These are phyloP conservation scores for Scedosporium boydii DNA, from an alignment of 2,329 filamentous ascomycete genomes.

Conservation along the genomic window DNA sequence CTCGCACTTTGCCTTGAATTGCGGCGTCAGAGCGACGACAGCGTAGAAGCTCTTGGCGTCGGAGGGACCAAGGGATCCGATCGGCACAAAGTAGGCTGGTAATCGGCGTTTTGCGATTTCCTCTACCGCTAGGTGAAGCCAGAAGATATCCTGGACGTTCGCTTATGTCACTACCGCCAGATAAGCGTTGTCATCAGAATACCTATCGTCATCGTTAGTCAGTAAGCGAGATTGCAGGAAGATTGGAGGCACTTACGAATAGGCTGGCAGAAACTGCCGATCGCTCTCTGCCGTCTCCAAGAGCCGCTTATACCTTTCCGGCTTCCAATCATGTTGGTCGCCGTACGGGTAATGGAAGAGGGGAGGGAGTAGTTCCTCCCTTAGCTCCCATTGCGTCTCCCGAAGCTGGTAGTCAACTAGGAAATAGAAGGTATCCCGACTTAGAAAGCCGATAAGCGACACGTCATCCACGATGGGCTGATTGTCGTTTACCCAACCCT, in stretches of 20 bases:
- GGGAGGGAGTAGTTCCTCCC: too few species aligned
- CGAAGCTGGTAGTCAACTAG: not conserved
- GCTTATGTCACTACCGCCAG: not conserved
- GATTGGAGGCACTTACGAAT: not conserved
- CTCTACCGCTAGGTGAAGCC: not conserved
- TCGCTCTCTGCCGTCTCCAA: too few species aligned
- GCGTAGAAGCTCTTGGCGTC: not conserved
- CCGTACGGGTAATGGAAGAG: too few species aligned
- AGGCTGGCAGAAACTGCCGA: too few species aligned
- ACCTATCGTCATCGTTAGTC: not conserved
- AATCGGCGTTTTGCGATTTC: not conserved
- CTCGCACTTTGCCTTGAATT: too few species aligned
- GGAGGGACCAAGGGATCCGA: not conserved
- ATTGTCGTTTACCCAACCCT: not conserved
- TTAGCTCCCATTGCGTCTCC: not conserved
- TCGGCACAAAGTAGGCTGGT: not conserved
- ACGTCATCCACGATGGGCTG: not conserved
- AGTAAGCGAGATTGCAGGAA: not conserved
- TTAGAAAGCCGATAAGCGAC: not conserved
- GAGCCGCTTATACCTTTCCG: too few species aligned
- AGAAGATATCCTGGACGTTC: not conserved
- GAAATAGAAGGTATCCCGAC: not conserved
- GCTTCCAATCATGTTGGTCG: too few species aligned
- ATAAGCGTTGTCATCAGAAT: not conserved
- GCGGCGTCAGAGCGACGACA: not conserved